Conservation (phyloP, 2,329 filamentous ascomycete genomes). For the Fusarium nanum region DNA sequence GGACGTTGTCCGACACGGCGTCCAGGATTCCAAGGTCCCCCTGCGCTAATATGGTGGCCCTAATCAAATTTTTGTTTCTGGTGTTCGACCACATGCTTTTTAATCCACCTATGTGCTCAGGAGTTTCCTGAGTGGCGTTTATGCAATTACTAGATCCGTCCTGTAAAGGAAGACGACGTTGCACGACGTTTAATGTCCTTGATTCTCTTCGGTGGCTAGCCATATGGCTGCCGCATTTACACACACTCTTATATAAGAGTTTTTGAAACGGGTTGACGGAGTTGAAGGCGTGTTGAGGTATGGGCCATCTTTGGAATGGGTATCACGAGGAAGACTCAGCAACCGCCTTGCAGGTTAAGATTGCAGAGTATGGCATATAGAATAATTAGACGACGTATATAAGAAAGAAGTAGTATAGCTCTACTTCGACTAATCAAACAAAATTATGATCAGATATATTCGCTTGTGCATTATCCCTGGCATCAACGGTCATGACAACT, state of each 20-base stretch:
- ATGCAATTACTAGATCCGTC: conserved; percentile 42
- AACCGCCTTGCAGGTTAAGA: conserved; percentile 15
- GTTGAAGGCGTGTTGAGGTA: conserved; percentile 38
- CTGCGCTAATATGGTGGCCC: conserved; percentile 65
- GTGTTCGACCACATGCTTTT: conserved; percentile 43
- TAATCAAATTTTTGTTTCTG: conserved; percentile 39
- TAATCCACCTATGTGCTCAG: conserved; percentile 25
- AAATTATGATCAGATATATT: conserved; percentile 23
- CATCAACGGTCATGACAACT: not conserved
- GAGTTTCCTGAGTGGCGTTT: conserved; percentile 37
- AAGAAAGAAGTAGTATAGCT: conserved; percentile 33
- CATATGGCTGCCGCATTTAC: conserved; percentile 20
- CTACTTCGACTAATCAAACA: conserved; percentile 35
- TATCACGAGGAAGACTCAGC: conserved; percentile 40
- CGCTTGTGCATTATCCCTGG: not conserved
- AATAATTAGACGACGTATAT: conserved; percentile 39
- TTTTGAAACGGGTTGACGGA: conserved; percentile 35
- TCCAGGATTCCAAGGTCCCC: conserved; percentile 78
- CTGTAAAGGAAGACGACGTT: conserved; percentile 40
- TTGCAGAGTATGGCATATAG: conserved; percentile 37
- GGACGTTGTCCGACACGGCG: conserved; percentile 80
- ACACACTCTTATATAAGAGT: conserved; percentile 12
- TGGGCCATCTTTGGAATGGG: conserved; percentile 37
- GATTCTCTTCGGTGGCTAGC: conserved; percentile 23
- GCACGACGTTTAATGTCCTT: conserved; percentile 39